Conservation (phyloP, 129 eudicot genomes). For the Arctium lappa region DNA sequence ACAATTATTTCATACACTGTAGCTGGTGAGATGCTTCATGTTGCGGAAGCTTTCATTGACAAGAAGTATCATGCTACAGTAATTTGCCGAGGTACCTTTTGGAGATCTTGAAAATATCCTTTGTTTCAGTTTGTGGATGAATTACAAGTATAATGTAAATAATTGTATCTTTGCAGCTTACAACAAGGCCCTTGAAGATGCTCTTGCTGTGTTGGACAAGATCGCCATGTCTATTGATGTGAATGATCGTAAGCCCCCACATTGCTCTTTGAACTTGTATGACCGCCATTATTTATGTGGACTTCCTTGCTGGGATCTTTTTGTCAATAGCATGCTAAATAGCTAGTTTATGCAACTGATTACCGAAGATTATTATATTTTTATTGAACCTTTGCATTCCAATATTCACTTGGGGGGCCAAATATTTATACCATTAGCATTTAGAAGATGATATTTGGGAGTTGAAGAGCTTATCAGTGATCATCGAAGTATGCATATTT, state of each 20-base stretch:
- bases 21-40: conserved; percentile 99
- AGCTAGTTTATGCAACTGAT: not conserved
- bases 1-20: not conserved
- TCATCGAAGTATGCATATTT: too few species aligned
- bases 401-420: too few species aligned
- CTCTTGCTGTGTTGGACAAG: conserved; percentile 84
- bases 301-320: not conserved
- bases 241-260: conserved; percentile 68
- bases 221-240: conserved; percentile 85
- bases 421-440: too few species aligned
- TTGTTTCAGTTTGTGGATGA: not conserved
- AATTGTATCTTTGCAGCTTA: conserved; percentile 49
- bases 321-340: not conserved
- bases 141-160: not conserved
- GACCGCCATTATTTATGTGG: not conserved
- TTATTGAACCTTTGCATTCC: too few species aligned
- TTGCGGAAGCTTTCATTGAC: conserved; percentile 89
- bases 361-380: not conserved
- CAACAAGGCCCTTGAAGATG: conserved; percentile 88
- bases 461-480: too few species aligned
- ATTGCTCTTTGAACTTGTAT: not conserved
- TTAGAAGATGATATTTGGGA: too few species aligned
- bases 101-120: not conserved
- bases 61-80: conserved; percentile 90
- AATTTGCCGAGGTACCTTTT: conserved; percentile 70